A percentile compares a stretch with the other conserved stretches of the same genome.
phyloP scores from a whole-genome alignment of 768 basidiomycete genomes.

The Phallus indusiatus region DNA sequence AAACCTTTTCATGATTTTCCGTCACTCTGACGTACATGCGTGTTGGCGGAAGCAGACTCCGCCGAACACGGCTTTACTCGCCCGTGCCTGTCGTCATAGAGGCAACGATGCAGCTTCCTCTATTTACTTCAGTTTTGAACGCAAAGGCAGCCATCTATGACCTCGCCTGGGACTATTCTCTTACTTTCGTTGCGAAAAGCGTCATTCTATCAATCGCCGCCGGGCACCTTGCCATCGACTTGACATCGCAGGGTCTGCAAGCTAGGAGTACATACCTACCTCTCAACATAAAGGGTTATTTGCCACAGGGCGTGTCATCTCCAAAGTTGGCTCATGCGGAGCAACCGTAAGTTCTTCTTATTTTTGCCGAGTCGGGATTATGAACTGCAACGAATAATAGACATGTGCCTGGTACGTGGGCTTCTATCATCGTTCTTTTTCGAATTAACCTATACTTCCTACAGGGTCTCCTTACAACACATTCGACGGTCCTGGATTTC shows the following conservation, averaged over 20 bases:
- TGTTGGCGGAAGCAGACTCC: too few relatives aligned
- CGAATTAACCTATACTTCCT: neutral
- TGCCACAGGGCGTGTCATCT: neutral
- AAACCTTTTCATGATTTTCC: too few relatives aligned
- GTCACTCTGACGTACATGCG: too few relatives aligned
- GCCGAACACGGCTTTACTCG: too few relatives aligned
- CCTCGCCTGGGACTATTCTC: neutral
- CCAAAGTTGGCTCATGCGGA: neutral
- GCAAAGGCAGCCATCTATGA: neutral
- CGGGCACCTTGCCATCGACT: neutral
- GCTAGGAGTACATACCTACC: neutral
- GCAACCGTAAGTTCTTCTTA: neutral
- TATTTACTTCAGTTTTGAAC: neutral
- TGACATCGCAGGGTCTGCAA: neutral
- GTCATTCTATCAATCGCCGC: neutral
- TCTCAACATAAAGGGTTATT: neutral
- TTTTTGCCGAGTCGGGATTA: neutral
- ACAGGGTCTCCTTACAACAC: slow-evolving; percentile 4
- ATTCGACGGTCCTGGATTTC: slow-evolving; percentile 9
- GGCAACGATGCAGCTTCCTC: neutral
- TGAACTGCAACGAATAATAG: neutral
- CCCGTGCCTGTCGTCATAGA: too few relatives aligned
- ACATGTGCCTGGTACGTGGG: neutral
- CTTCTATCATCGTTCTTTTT: neutral
- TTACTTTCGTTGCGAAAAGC: neutral